Evolutionary conservation across 257 asterid species (phyloP), one percentile per base, ranked within the genome.

Genomic region (Scutellaria barbata): DNA sequence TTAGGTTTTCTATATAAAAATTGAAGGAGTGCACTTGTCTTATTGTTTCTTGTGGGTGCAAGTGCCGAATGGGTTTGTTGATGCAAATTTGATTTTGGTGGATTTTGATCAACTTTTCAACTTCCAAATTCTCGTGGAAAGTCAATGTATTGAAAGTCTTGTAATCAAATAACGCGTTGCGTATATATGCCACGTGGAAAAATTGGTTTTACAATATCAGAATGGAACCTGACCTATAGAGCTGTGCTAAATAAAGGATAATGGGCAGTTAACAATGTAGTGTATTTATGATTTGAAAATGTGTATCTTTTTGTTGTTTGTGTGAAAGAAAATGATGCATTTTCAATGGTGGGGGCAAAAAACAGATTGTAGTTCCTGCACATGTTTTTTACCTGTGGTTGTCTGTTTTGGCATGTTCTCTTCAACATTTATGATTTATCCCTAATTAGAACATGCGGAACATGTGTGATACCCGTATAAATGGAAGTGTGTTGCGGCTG

Each of bases 1-100:
- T 9, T 18, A 40, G 50, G 74, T 50, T 66, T 66, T 66, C 52
- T 55, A 43, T 43, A 50, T 58, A 10, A 16, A 73, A 74, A 25
- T 18, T 53, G 52, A 54, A 30, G 4, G 53, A 51, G 47, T 11
- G 13, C 10, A 18, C 30, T 53, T 53, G 11, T 20, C 9, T 10
- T 51, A 9, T 68, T 63, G 64, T 13, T 52, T 40, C 62, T 57
- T 40, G 1, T 56, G 60, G 77, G 5, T 14, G 71, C 20, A 35
- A 25, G 25, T 13, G 63, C 33, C 5, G 46, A 20, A 18, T 46
- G 53, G 18, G 41, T 67, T 61, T 11, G 51, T 18, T 18, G 13
- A 9, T 35, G 12, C 18, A 10, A 11, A 74, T 25, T 48, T 57
- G 73, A 41, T 61, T 58, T 33, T 62, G 69, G 43, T 53, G 10